Evolutionary conservation across 2,329 filamentous ascomycete species (phyloP), one percentile per base, ranked within the genome.

Genomic region (Penicillium palitans): DNA sequence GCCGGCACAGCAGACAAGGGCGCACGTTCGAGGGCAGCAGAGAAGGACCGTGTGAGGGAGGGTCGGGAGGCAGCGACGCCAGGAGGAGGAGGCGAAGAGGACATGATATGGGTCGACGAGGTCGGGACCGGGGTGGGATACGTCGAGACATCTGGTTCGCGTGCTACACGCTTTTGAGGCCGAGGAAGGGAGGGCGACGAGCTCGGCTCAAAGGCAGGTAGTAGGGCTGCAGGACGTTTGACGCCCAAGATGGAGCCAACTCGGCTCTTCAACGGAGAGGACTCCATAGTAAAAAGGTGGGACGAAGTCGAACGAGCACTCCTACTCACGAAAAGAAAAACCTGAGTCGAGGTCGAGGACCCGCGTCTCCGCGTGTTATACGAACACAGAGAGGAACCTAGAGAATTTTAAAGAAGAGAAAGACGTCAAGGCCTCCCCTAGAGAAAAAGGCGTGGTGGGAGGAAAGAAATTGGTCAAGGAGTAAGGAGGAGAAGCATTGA

Each of bases 81-180:
- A 58, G 90, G 88, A 48, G 93, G 55, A n/a, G 55, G 55, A n/a
- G 55, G 93, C 56, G 93, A 96, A 48, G 91, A 96, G 39, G 90
- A 91, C 66, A 96, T 81, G 68, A 97, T 91, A 69, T 90, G 91
- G 46, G 93, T 96, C 66, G 91, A 96, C 4, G 95, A 98, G 5
- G 93, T 97, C 21, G 93, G 93, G 61, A 96, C 84, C 1, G 95
- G 95, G 3, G 95, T 98, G 42, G 95, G 95, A 78, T 98, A 98
- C 71, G 89, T 91, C 66, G 75, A 74, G 55, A 71, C 64, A 55
- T 74, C 70, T 42, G 74, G 73, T 65, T 78, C 78, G 68, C 77
- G 75, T 69, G 76, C 75, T 61, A 78, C 66, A 65, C 79, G 77
- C 70, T 81, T 81, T 50, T 74, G 69, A 4, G 78, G 76, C 57